Base-by-base conservation (phyloP, 2,329 filamentous ascomycete species). In the Sporothrix pseudoabietina region DNA sequence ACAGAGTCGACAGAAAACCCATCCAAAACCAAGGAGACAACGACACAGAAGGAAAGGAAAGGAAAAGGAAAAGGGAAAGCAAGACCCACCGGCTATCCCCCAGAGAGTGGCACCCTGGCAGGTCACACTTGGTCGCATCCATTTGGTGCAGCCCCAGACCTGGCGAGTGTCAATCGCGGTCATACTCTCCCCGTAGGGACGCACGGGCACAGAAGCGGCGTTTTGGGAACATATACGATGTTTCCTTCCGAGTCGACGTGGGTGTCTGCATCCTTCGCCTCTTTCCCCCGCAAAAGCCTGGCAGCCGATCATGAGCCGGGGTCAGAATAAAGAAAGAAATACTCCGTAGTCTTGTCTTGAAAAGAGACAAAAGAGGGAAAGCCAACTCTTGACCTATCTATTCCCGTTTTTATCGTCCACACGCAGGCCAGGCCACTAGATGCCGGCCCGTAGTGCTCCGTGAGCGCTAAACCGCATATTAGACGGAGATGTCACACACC, bases 371-470 rank as follows among this genome's bases (percentile, higher is more conserved):
- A 26, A 39, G 57, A 63, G 32, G 32, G 35, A 32, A 41, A 63
- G 26, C 26, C 22, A 57, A 57, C 8, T 54, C 54, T 30, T 3
- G 54, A 16, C n/a, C 1, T 35, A 35, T 35, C 35, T 35, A 2
- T 35, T 2, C 35, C 41, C 9, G 3, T 44, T 44, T 44, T 12
- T 44, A 44, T 44, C 41, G 41, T 44, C 41, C 41, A 41, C 57
- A 63, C 30, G 32, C 57, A 61, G 16, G 57, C 14, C 35, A 63
- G 19, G 35, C 16, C 32, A 63, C 47, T 54, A 69, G 44, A 22
- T n/a, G 26, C 44, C 65, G 65, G 65, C 65, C 65, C 65, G 65
- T 69, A 35, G 44, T 69, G 14, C 65, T 69, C 65, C 65, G 65
- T 69, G 35, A 32, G 16, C 7, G 57, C 57, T 16, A 39, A n/a